A percentile compares a stretch with the other conserved stretches of the same genome.
Evolutionary conservation across 306 rosid genomes (phyloP).

Genomic region (Ormosia emarginata): DNA sequence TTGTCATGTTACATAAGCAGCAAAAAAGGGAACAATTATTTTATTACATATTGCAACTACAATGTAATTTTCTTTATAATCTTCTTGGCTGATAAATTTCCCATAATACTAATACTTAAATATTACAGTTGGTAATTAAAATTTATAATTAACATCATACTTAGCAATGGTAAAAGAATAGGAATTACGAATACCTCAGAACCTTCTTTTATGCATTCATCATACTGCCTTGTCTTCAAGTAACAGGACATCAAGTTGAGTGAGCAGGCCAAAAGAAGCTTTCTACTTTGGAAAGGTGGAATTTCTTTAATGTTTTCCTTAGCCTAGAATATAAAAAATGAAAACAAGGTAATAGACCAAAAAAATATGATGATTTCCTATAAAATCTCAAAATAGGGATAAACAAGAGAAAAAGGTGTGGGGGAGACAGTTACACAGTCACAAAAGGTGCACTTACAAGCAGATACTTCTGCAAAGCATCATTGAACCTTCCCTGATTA

Average conservation of each 20-base stretch:
- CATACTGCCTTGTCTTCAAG: constrained; percentile 78
- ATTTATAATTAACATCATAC: constrained; percentile 13
- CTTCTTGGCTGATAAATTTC: constrained; percentile 1
- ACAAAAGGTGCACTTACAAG: constrained; percentile 50
- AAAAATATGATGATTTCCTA: background rate
- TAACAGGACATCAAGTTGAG: constrained; percentile 97
- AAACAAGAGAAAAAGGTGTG: background rate
- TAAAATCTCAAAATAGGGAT: background rate
- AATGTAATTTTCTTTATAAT: background rate
- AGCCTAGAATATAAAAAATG: constrained; percentile 53
- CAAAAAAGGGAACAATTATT: background rate
- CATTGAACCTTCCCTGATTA: constrained; percentile 65
- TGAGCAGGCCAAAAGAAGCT: constrained; percentile 80
- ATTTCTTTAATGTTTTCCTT: constrained; percentile 69
- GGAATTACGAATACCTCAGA: constrained; percentile 63
- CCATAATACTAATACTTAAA: constrained; percentile 1
- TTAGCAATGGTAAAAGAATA: constrained; percentile 18
- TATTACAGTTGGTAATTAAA: background rate
- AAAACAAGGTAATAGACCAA: constrained; percentile 10
- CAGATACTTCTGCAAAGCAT: constrained; percentile 74
- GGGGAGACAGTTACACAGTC: constrained; percentile 1
- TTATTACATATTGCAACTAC: background rate
- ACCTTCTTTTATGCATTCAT: constrained; percentile 84
- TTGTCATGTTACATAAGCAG: background rate
- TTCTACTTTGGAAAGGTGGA: constrained; percentile 69